These are phyloP conservation scores for Aquanectria penicillioides DNA, from an alignment of 2,329 filamentous ascomycete species.

Conservation along the genomic window DNA sequence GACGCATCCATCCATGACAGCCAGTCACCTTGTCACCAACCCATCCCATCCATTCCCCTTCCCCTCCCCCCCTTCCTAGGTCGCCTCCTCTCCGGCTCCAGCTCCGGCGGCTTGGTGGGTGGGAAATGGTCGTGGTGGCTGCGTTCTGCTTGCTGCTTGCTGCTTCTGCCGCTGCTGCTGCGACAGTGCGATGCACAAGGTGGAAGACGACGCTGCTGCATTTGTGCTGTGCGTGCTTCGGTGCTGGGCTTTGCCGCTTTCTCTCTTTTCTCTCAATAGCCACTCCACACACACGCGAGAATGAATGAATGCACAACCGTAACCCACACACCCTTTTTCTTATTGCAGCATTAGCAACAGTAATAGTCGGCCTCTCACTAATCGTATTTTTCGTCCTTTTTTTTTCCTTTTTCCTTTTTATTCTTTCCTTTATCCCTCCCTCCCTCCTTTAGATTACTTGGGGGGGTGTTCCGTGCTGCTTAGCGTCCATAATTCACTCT, in stretches of 20 bases:
- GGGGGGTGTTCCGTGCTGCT: no score
- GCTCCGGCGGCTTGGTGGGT: constrained; percentile 35
- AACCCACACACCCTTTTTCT: constrained; percentile 1
- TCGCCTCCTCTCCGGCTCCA: constrained; percentile 37
- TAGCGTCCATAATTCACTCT: neutral
- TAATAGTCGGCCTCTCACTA: neutral
- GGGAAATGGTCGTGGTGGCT: constrained; percentile 13
- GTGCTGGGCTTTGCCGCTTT: constrained; percentile 8
- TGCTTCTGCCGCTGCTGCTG: no score
- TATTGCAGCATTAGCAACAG: no score
- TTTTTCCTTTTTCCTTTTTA: no score
- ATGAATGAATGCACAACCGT: no score
- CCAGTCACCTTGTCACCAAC: constrained; percentile 13
- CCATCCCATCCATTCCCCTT: constrained; percentile 7
- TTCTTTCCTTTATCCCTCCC: no score
- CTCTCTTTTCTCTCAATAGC: neutral
- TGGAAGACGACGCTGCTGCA: no score
- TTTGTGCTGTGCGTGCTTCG: no score
- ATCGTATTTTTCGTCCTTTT: no score
- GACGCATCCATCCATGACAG: constrained; percentile 4
- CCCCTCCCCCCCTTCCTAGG: constrained; percentile 25
- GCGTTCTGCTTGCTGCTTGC: constrained; percentile 10
- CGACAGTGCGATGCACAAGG: no score
- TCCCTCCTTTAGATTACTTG: no score
- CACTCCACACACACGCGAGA: neutral